Conservation (phyloP, 129 eudicot genomes). For the Helianthus tuberosus region DNA sequence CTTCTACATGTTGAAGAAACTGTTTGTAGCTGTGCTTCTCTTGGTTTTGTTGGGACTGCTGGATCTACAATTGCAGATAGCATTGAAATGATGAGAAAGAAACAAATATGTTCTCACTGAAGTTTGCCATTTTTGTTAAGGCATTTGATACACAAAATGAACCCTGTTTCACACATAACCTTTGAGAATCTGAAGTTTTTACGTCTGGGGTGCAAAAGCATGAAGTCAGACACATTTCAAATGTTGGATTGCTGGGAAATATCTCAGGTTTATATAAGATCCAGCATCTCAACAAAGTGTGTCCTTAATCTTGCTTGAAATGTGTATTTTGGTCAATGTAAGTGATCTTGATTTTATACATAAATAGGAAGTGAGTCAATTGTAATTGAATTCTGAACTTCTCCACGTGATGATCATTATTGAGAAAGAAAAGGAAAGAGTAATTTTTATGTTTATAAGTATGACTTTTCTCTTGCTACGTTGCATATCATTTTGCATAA, state of each 20-base stretch:
- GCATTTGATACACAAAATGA: constrained; percentile 12
- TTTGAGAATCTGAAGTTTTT: constrained; percentile 4
- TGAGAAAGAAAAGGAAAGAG: constrained; percentile 16
- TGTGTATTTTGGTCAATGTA: constrained; percentile 20
- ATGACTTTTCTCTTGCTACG: background rate
- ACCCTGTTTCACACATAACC: constrained; percentile 6
- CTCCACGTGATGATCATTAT: constrained; percentile 15
- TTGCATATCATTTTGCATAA: background rate
- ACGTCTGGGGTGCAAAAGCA: constrained; percentile 17
- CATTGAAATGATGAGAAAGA: constrained; percentile 72
- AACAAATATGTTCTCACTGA: constrained; percentile 48
- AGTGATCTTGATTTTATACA: constrained; percentile 8
- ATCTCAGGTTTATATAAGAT: constrained; percentile 11
- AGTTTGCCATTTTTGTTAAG: background rate
- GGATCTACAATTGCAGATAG: constrained; percentile 92
- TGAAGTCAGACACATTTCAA: constrained; percentile 21
- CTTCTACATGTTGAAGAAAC: constrained; percentile 81
- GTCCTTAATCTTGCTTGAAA: constrained; percentile 22
- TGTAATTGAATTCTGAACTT: constrained; percentile 10
- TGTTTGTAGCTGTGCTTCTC: constrained; percentile 88
- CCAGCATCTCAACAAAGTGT: constrained; percentile 15
- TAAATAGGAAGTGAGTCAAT: background rate
- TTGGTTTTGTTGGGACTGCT: constrained; percentile 92
- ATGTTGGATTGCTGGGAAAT: constrained; percentile 19
- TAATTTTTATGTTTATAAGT: background rate